phyloP scores from a whole-genome alignment of 495 filamentous ascomycete species.

The Neurospora sp. region DNA sequence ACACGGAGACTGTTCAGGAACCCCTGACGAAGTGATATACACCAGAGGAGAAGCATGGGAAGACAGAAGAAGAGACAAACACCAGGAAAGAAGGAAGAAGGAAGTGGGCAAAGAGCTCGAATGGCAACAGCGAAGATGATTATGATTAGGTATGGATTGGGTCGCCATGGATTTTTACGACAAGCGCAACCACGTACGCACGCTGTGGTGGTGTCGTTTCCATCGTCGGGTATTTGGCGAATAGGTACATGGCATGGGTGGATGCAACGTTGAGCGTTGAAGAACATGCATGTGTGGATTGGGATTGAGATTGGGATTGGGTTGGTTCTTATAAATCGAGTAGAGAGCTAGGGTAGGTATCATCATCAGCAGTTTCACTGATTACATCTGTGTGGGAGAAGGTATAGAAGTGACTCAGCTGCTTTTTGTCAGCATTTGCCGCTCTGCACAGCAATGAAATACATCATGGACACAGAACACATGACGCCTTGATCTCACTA shows the following conservation, averaged over 20 bases:
- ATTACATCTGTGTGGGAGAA: neutral
- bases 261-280: neutral
- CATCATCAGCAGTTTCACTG: neutral
- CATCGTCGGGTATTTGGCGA: neutral
- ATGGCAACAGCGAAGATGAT: neutral
- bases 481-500: neutral
- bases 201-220: neutral
- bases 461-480: neutral
- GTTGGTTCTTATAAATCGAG: neutral
- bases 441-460: neutral
- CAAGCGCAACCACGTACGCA: neutral
- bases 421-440: neutral
- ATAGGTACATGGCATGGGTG: neutral
- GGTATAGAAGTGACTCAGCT: neutral
- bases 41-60: neutral
- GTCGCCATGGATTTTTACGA: neutral
- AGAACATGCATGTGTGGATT: neutral
- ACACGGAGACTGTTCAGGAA: neutral
- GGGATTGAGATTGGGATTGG: neutral
- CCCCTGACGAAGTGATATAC: neutral
- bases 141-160: neutral
- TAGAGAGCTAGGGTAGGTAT: neutral
- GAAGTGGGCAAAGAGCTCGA: neutral
- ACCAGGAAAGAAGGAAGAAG: neutral
- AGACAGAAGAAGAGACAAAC: neutral